Evolutionary conservation across 345 rosid species (phyloP).

Genomic region (Eucalyptus albens): DNA sequence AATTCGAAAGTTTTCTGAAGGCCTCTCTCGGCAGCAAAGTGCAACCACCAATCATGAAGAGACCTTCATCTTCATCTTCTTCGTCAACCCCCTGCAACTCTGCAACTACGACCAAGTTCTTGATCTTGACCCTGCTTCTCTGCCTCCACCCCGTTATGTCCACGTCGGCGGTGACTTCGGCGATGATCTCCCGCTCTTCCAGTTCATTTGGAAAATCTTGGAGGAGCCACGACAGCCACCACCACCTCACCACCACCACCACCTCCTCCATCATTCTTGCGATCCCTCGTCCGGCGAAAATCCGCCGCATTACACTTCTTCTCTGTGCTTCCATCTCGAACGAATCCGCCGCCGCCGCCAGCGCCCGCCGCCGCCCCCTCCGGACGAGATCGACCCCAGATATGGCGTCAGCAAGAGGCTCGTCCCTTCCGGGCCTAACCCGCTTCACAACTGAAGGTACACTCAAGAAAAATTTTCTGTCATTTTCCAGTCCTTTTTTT

Average conservation of each 20-base stretch:
- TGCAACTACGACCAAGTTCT: background rate
- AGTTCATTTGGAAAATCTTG: background rate
- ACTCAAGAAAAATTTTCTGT: background rate
- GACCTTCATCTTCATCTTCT: background rate
- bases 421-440: slow-evolving; percentile 66
- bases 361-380: background rate
- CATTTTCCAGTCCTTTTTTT: background rate
- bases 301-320: background rate
- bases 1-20: background rate
- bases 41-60: background rate
- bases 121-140: background rate
- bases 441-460: slow-evolving; percentile 47
- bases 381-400: slow-evolving; percentile 37
- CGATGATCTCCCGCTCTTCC: background rate
- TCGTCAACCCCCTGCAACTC: background rate
- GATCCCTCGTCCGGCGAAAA: slow-evolving; percentile 5
- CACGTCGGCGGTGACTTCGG: background rate
- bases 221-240: background rate
- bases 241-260: background rate
- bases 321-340: slow-evolving; percentile 26
- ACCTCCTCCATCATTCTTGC: slow-evolving; percentile 9
- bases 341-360: slow-evolving; percentile 4
- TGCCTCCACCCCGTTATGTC: background rate
- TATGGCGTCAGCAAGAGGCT: slow-evolving; percentile 55
- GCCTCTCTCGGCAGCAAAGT: background rate